A percentile compares a stretch with the other conserved stretches of the same genome.
These are phyloP conservation scores for Ramichloridium luteum DNA, from an alignment of 2,329 filamentous ascomycete species.

Conservation along the genomic window DNA sequence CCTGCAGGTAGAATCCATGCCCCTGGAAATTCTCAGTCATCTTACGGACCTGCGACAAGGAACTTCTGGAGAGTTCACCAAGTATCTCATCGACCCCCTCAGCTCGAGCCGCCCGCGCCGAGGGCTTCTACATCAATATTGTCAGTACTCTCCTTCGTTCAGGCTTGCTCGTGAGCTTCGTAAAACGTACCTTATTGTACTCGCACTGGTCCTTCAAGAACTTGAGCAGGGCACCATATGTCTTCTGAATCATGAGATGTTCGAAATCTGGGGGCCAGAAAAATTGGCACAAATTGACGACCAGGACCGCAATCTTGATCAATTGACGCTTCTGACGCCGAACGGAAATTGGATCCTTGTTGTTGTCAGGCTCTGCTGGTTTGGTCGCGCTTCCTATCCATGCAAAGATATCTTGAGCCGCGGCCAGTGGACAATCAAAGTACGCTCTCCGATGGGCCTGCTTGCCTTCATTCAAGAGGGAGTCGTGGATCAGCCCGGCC, in stretches of 20 bases:
- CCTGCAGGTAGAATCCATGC: neutral
- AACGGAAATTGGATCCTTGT: too few relatives aligned
- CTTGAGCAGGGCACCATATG: neutral
- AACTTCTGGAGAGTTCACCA: too few relatives aligned
- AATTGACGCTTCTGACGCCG: too few relatives aligned
- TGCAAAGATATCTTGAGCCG: neutral
- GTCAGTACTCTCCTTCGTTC: too few relatives aligned
- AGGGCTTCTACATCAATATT: too few relatives aligned
- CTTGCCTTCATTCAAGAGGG: too few relatives aligned
- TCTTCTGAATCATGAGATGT: neutral
- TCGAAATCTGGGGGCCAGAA: neutral
- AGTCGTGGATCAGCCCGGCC: neutral
- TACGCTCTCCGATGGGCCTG: neutral
- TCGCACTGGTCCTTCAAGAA: neutral
- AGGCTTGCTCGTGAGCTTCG: too few relatives aligned
- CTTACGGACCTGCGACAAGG: neutral
- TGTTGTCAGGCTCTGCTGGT: too few relatives aligned
- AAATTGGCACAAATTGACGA: neutral
- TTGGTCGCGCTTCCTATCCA: neutral
- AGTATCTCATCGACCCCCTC: too few relatives aligned
- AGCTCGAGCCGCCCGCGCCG: too few relatives aligned
- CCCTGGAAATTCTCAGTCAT: neutral
- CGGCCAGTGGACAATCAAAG: neutral
- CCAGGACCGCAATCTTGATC: neutral
- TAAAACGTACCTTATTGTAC: neutral